Evolutionary conservation across 2,329 filamentous ascomycete species (phyloP), one percentile per base, ranked within the genome.

Genomic region (Mycosphaerelloides madeirae): DNA sequence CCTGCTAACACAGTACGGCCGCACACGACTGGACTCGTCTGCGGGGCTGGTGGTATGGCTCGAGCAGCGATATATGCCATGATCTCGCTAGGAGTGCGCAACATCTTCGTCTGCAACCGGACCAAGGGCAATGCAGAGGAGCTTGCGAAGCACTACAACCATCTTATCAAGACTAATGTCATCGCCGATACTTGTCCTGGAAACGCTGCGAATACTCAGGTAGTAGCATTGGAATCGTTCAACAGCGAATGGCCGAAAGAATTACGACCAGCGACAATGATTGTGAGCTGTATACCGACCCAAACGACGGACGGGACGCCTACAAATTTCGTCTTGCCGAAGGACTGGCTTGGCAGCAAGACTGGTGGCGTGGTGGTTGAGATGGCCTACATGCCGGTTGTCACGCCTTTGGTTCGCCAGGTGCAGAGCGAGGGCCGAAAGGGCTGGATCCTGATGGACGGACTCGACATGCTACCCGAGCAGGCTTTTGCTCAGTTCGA

Each of bases 401-500:
- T 84, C 46, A 88, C 84, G 1, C 84, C 85, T 0, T 68, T 91
- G 3, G 70, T 88, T 33, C 73, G 75, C 25, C 85, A 90, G 56
- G 80, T 86, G 43, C 75, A 81, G 14, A 68, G 71, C 41, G 66
- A 79, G 62, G 71, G 79, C 15, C 69, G 79, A 43, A 70, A 75
- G 52, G 75, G 85, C 31, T 90, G 85, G 85, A 81, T 88, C 0
- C 74, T 85, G 14, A 79, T 89, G 64, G 84, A 89, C 57, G 85
- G 85, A 0, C 68, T 90, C 11, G 85, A 90, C 55, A 74, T 89
- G 36, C 65, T 91, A 12, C 84, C 84, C 0, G 86, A 90, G 61
- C 85, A 90, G 60, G 86, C 83, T 0, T 86, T 86, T 65, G 85
- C 85, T 1, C 85, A 90, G 57, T 91, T 90, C 58, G 86, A 91